Evolutionary conservation across 2,329 filamentous ascomycete species (phyloP).

Genomic region (Phyllosticta capitalensis): DNA sequence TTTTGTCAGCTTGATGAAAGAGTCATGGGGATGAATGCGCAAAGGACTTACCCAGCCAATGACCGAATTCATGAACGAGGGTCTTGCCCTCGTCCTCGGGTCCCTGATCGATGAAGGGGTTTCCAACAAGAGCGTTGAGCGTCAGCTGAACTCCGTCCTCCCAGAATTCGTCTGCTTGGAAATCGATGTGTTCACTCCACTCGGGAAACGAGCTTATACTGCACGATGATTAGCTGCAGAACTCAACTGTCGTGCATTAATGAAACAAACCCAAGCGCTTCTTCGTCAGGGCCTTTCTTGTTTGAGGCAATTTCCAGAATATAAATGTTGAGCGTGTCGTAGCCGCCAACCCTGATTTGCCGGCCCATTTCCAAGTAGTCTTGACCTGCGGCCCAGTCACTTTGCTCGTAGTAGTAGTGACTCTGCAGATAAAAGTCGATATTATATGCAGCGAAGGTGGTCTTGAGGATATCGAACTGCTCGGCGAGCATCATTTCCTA

Average conservation of each 20-base stretch:
- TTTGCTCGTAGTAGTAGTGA: conserved; percentile 10
- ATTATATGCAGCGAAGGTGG: conserved; percentile 9
- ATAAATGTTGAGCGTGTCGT: conserved; percentile 21
- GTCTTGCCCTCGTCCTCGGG: conserved; percentile 16
- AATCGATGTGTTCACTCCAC: too few relatives aligned
- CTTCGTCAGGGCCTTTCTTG: background rate
- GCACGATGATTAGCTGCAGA: background rate
- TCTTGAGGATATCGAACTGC: conserved; percentile 14
- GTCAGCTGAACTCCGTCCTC: background rate
- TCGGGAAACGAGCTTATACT: background rate
- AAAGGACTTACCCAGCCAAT: conserved; percentile 24
- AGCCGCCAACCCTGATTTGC: conserved; percentile 17
- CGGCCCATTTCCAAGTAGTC: conserved; percentile 11
- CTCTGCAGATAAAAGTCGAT: conserved; percentile 11
- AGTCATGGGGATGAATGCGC: too few relatives aligned
- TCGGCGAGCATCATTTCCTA: background rate
- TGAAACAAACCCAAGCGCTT: background rate
- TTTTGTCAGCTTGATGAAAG: too few relatives aligned
- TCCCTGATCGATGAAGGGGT: background rate
- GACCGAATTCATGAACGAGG: conserved; percentile 24
- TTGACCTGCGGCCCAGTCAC: conserved; percentile 2
- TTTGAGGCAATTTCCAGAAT: background rate
- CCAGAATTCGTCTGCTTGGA: too few relatives aligned
- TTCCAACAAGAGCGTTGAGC: background rate
- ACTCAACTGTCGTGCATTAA: background rate